These are phyloP conservation scores for Biscutella auriculata DNA, from an alignment of 441 rosid genomes.

Conservation along the genomic window DNA sequence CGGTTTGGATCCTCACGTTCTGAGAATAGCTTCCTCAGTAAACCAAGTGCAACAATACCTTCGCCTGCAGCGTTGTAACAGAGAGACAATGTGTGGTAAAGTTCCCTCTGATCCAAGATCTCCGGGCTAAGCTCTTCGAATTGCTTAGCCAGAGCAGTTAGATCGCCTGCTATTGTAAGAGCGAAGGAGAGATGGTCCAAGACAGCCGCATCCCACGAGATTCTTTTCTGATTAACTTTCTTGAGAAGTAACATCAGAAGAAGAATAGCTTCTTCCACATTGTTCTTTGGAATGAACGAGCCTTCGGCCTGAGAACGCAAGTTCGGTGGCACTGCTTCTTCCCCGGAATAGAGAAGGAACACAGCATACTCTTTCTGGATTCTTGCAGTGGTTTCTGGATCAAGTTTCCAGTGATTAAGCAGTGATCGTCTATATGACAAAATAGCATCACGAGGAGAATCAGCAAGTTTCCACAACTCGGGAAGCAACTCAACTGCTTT, in stretches of 20 bases:
- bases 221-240: slow-evolving; percentile 49
- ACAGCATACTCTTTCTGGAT: slow-evolving; percentile 67
- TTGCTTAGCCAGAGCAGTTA: slow-evolving; percentile 46
- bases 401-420: slow-evolving; percentile 68
- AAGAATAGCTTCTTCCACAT: slow-evolving; percentile 71
- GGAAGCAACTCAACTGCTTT: slow-evolving; percentile 85
- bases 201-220: slow-evolving; percentile 63
- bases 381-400: slow-evolving; percentile 49
- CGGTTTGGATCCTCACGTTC: slow-evolving; percentile 40
- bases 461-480: slow-evolving; percentile 70
- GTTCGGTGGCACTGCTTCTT: slow-evolving; percentile 66
- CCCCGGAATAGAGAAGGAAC: slow-evolving; percentile 71
- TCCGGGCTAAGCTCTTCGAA: slow-evolving; percentile 61
- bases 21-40: slow-evolving; percentile 49
- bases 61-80: slow-evolving; percentile 69
- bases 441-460: slow-evolving; percentile 52
- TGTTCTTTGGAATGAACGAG: slow-evolving; percentile 74
- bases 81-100: slow-evolving; percentile 41
- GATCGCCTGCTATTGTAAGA: slow-evolving; percentile 53
- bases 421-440: slow-evolving; percentile 60
- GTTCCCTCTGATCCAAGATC: slow-evolving; percentile 41
- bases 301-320: slow-evolving; percentile 67
- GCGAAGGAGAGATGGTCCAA: slow-evolving; percentile 74
- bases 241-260: slow-evolving; percentile 58
- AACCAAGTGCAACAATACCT: slow-evolving; percentile 53